phyloP scores from a whole-genome alignment of 352 stramenopile species.

The Thraustotheca clavata region DNA sequence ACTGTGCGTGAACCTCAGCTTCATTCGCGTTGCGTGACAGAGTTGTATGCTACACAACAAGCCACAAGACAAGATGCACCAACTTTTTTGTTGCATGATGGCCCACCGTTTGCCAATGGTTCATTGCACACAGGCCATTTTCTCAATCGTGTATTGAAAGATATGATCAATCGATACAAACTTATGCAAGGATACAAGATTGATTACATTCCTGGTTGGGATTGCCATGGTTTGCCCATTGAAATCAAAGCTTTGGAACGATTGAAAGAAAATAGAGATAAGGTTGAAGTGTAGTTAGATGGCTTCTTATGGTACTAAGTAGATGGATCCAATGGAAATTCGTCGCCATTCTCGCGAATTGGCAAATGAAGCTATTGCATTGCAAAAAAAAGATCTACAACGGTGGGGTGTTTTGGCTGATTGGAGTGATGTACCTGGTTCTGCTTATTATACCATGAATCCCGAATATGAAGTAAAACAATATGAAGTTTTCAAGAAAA shows the following conservation, averaged over 20 bases:
- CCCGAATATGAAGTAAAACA: constrained; percentile 94
- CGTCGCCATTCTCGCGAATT: constrained; percentile 87
- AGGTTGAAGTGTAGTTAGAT: not conserved
- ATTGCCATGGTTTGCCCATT: constrained; percentile 98
- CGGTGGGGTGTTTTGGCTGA: constrained; percentile 92
- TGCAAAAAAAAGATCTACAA: constrained; percentile 90
- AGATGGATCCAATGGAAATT: constrained; percentile 86
- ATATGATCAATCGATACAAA: constrained; percentile 97
- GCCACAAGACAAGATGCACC: constrained; percentile 26
- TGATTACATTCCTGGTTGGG: constrained; percentile 96
- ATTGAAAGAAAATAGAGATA: constrained; percentile 55
- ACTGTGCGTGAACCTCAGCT: constrained; percentile 58
- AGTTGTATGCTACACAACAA: constrained; percentile 47
- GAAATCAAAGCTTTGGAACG: constrained; percentile 96
- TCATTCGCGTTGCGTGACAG: constrained; percentile 50
- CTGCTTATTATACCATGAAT: constrained; percentile 91
- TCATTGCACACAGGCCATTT: constrained; percentile 97
- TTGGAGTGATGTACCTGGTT: constrained; percentile 70
- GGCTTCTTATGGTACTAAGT: constrained; percentile 13
- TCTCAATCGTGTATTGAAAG: constrained; percentile 92
- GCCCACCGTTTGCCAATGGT: constrained; percentile 98
- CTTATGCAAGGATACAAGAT: constrained; percentile 91
- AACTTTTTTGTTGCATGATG: constrained; percentile 95
- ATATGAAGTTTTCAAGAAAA: constrained; percentile 95
- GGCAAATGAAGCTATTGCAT: constrained; percentile 87